Base-by-base conservation (phyloP, 495 filamentous ascomycete genomes). In the Cercophora newfieldiana region DNA sequence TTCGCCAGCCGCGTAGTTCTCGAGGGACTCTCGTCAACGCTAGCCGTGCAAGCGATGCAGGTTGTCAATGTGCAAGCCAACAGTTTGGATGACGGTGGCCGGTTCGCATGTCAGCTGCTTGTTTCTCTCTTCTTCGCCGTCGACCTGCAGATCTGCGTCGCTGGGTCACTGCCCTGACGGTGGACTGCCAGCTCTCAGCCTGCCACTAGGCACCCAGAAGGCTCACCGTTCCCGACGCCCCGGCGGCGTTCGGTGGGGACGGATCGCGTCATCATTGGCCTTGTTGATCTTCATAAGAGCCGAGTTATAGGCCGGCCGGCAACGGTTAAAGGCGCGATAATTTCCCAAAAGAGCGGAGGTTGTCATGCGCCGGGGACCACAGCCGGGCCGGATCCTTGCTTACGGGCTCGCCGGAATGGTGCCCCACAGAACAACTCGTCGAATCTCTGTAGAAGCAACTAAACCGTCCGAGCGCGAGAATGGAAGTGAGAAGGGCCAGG, bases 311-410 rank as follows among this genome's bases (percentile, higher is more conserved):
- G 66, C 72, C 66, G 71, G 58, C 70, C 69, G 66, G 56, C 64
- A 69, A 72, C 69, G 77, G 76, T 60, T 78, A 79, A 78, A 75
- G 63, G 65, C 51, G 66, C 68, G 64, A 77, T 72, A 79, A 80
- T 79, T 81, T 81, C 79, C 79, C 79, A 79, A 79, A 75, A 49
- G 57, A 68, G 77, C 67, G 63, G 66, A 51, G 65, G 61, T 76
- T 74, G 75, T 81, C 66, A 82, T 82, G 80, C 79, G 70, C 63
- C 61, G 68, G 59, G 49, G 55, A 60, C 53, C 57, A n/a, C n/a
- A 30, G 37, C 63, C 58, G 63, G 55, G 54, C 64, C 61, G 57
- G 61, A 63, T 55, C 37, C 28, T 56, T 59, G 59, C 19, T 50
- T 29, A 64, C 72, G 72, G 72, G 31, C 64, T 70, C 56, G 65